phyloP scores from a whole-genome alignment of 73 alveolate genomes.

The Paramecium bursaria region DNA sequence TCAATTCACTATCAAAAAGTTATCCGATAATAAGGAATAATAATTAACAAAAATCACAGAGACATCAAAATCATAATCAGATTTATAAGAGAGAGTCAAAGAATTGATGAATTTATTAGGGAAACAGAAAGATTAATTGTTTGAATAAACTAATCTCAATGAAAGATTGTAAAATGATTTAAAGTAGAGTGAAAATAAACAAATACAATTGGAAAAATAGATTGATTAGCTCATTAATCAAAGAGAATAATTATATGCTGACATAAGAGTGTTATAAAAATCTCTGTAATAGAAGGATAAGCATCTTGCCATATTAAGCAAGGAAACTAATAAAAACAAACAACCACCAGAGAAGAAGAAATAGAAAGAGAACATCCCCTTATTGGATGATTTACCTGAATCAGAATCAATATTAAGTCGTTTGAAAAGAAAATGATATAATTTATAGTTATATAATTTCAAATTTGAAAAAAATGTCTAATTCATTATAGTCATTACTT shows the following conservation, averaged over 20 bases:
- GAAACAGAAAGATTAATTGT: not conserved
- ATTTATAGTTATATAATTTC: no score
- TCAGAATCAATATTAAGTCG: not conserved
- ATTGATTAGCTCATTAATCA: not conserved
- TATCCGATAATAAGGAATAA: not conserved
- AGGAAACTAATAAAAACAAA: not conserved
- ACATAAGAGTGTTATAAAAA: conserved; percentile 52
- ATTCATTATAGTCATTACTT: conserved; percentile 59
- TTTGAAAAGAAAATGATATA: conserved; percentile 47
- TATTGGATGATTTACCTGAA: no score
- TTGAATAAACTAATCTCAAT: not conserved
- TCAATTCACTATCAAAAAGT: not conserved
- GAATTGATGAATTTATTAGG: not conserved
- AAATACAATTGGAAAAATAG: conserved; percentile 41
- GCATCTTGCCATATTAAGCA: conserved; percentile 1
- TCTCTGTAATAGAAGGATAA: conserved; percentile 30
- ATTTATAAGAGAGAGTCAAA: conserved; percentile 6
- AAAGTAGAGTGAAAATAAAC: conserved; percentile 13
- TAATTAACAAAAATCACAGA: not conserved
- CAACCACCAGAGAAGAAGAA: not conserved
- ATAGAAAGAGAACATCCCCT: not conserved
- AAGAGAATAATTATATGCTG: conserved; percentile 30
- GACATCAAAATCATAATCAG: not conserved
- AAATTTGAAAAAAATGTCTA: conserved; percentile 56
- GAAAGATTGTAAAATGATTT: conserved; percentile 16